These are phyloP conservation scores for Ceratocystis albifundus DNA, from an alignment of 2,329 filamentous ascomycete species.

Conservation along the genomic window DNA sequence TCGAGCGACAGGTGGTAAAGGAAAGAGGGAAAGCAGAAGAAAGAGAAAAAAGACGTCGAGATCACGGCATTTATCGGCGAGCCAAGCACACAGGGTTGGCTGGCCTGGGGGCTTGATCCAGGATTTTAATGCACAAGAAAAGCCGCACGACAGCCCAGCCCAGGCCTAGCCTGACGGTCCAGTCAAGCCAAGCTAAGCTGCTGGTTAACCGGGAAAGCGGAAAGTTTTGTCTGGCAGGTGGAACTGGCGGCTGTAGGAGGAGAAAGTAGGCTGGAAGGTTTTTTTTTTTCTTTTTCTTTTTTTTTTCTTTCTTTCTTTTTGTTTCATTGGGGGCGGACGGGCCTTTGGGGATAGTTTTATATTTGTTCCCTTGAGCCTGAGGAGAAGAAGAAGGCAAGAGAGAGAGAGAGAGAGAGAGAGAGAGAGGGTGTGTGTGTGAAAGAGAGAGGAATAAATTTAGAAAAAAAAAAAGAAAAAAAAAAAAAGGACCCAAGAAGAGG, in stretches of 20 bases:
- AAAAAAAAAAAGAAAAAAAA: not conserved
- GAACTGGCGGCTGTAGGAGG: not conserved
- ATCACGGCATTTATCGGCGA: slow-evolving; percentile 6
- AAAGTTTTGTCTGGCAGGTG: not conserved
- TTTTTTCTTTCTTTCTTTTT: too few species aligned
- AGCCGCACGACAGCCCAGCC: not conserved
- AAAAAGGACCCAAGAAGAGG: not conserved
- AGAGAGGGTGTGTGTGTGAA: too few species aligned
- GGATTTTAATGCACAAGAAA: not conserved
- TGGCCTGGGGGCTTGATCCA: not conserved
- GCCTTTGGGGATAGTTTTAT: not conserved
- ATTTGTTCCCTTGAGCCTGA: too few species aligned
- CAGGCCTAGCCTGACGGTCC: not conserved
- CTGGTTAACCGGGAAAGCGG: not conserved
- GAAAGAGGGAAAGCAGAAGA: not conserved
- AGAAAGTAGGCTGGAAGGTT: not conserved
- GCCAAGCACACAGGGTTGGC: not conserved
- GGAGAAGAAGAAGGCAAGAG: too few species aligned
- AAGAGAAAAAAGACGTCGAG: not conserved
- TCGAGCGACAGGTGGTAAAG: not conserved
- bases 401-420: not conserved
- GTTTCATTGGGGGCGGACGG: not conserved
- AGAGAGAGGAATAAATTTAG: not conserved
- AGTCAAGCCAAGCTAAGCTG: too few species aligned
- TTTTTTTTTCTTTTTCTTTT: too few species aligned